A percentile compares a stretch with the other conserved stretches of the same genome.
Conservation (phyloP, 2,329 filamentous ascomycete genomes). For the Nemania serpens region DNA sequence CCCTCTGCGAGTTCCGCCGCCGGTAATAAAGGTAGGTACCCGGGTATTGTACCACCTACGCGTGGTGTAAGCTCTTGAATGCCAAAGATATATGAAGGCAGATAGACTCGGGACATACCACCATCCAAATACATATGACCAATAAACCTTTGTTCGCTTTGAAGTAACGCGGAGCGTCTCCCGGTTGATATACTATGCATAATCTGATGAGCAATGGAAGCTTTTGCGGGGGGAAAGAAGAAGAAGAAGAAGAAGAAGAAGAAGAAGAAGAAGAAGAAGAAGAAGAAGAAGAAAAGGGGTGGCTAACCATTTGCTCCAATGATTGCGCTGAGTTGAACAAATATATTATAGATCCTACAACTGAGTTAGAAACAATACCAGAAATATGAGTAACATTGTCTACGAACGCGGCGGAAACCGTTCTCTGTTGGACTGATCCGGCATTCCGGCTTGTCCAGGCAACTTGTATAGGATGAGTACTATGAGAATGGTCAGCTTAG, state of each 20-base stretch:
- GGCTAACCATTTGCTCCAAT: constrained; percentile 45
- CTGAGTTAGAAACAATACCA: constrained; percentile 14
- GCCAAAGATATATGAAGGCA: neutral
- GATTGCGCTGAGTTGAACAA: constrained; percentile 46
- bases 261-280: neutral
- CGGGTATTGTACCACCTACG: constrained; percentile 44
- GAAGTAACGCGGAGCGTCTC: constrained; percentile 44
- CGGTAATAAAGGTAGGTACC: constrained; percentile 46
- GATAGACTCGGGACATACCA: constrained; percentile 38
- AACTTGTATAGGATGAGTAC: constrained; percentile 60
- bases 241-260: neutral
- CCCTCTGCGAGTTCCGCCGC: constrained; percentile 45
- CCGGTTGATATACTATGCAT: constrained; percentile 43
- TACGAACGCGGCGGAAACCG: constrained; percentile 50
- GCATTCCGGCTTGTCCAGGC: constrained; percentile 63
- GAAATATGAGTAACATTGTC: constrained; percentile 34
- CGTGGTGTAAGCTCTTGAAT: constrained; percentile 16
- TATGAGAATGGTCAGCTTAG: constrained; percentile 13
- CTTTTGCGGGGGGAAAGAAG: neutral
- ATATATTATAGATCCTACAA: constrained; percentile 58
- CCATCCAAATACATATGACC: constrained; percentile 47
- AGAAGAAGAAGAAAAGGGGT: neutral
- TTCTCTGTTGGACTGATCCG: constrained; percentile 61
- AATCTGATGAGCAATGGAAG: constrained; percentile 16
- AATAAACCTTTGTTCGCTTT: constrained; percentile 46